phyloP scores from a whole-genome alignment of 2,329 filamentous ascomycete species.

The Blumeria graminis region DNA sequence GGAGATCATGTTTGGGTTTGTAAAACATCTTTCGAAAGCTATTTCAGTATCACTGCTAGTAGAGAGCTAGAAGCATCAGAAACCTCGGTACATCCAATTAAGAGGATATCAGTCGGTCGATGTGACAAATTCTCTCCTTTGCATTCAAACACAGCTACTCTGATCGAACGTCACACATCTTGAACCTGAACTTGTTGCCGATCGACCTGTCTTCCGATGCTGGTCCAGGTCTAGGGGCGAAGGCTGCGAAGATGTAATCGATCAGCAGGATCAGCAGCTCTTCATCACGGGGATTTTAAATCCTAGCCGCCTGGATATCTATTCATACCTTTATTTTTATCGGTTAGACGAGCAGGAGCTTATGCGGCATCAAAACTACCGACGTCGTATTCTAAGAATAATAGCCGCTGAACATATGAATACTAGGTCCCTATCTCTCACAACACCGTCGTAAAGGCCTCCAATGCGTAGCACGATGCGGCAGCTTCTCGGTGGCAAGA shows the following conservation, averaged over 20 bases:
- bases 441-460: not conserved
- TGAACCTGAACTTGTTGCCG: not conserved
- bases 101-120: too few species aligned
- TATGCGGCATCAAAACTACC: not conserved
- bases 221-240: not conserved
- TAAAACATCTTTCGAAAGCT: too few species aligned
- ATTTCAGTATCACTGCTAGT: too few species aligned
- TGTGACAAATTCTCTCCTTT: too few species aligned
- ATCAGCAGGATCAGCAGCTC: constrained; percentile 1
- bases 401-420: not conserved
- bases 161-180: not conserved
- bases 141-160: too few species aligned
- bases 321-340: not conserved
- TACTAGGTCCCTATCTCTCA: not conserved
- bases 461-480: constrained; percentile 2
- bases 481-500: constrained; percentile 2
- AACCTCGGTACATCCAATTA: too few species aligned
- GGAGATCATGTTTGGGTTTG: too few species aligned
- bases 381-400: not conserved
- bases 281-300: not conserved
- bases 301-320: too few species aligned
- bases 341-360: not conserved
- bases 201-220: not conserved
- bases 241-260: not conserved
- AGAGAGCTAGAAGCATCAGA: too few species aligned